Evolutionary conservation across 1,139 yeast genomes (phyloP), one percentile per base, ranked within the genome.

Genomic region (Ogataea hybrid): DNA sequence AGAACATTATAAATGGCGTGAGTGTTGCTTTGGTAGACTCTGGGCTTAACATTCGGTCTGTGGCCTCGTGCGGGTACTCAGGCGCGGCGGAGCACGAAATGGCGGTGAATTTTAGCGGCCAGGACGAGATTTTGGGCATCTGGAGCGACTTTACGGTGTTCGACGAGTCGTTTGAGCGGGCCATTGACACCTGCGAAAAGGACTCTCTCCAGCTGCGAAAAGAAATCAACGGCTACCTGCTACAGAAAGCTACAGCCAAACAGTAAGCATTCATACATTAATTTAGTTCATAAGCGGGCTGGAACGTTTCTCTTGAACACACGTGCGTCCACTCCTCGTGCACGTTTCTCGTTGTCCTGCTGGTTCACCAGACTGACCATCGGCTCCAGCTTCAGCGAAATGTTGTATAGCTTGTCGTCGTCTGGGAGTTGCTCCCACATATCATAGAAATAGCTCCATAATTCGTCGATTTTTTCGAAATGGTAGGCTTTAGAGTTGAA

Each of bases 21-120:
- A 75, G 86, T 6, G 61, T 87, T 43, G 96, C 96, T 0, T 63
- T 90, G 47, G 81, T 85, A 1, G 94, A 90, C 61, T 83, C 96
- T 0, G 89, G 87, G 5, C 81, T 90, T 30, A 94, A 88, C 54
- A 63, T 88, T 20, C 69, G 77, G 44, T 96, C 89, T 59, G 67
- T 90, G 41, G 89, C 89, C 2, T 77, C 90, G 5, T 79, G 89
- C 46, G 90, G 89, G 0, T 75, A 77, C 42, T 76, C 55, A 5
- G 52, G 40, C 11, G 37, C 39, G 7, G 42, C 34, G 3, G 51
- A 47, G 6, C 51, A 51, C 7, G 61, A 57, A 20, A 27, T 54
- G 27, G 27, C 51, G 29, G 57, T 53, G 74, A 58, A 59, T 31
- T 39, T 50, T 4, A 49, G 50, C 8, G 41, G 45, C 4, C 52